A percentile compares a stretch with the other conserved stretches of the same genome.
phyloP scores from a whole-genome alignment of 2,329 filamentous ascomycete genomes.

The Esteya vermicola region DNA sequence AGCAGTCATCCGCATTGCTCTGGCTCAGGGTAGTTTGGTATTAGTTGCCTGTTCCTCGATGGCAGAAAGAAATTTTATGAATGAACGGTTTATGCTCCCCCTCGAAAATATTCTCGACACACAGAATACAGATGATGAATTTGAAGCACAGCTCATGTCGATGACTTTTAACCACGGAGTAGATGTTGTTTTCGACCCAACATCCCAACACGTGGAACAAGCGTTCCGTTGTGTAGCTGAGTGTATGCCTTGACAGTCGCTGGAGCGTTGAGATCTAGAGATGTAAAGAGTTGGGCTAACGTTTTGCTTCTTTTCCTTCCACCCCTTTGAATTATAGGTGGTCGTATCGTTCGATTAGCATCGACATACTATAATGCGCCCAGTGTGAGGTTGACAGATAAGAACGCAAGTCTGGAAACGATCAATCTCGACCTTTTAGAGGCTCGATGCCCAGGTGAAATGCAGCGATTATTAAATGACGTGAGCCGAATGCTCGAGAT shows the following conservation, averaged over 20 bases:
- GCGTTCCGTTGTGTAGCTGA: constrained; percentile 17
- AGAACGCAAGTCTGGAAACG: constrained; percentile 11
- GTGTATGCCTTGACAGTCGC: constrained; percentile 7
- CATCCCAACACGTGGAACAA: constrained; percentile 19
- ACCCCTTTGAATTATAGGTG: neutral
- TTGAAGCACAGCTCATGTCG: constrained; percentile 14
- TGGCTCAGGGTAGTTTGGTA: constrained; percentile 14
- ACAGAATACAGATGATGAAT: neutral
- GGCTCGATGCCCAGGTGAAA: neutral
- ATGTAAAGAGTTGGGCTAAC: too few species aligned
- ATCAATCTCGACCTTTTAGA: constrained; percentile 11
- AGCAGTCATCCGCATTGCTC: constrained; percentile 26
- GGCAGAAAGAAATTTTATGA: constrained; percentile 23
- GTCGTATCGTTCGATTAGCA: constrained; percentile 8
- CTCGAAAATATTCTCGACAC: constrained; percentile 21
- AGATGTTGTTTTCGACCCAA: constrained; percentile 32
- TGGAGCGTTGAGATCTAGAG: too few species aligned
- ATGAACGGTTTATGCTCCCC: constrained; percentile 7
- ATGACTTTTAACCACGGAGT: constrained; percentile 20
- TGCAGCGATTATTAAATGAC: constrained; percentile 3
- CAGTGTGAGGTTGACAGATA: neutral
- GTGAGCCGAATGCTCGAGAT: constrained; percentile 5
- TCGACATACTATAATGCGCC: neutral
- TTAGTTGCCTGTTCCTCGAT: constrained; percentile 23
- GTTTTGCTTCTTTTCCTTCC: too few species aligned